Conservation (phyloP, 805 yeast species). For the Yamadazyma phyllophila region DNA sequence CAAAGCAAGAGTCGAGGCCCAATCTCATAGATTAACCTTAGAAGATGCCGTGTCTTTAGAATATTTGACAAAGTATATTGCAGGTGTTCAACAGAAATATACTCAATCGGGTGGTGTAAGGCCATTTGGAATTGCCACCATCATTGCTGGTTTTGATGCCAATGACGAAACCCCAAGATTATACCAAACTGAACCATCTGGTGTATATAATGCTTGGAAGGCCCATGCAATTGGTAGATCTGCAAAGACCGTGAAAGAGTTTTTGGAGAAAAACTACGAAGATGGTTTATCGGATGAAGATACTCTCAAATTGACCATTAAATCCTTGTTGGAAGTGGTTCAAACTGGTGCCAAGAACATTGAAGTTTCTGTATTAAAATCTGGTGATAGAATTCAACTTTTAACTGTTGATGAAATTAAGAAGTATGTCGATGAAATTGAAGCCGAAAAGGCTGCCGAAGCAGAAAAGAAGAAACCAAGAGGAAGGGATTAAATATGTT, state of each 20-base stretch:
- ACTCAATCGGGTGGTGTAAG: constrained; percentile 98
- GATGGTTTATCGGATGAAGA: constrained; percentile 63
- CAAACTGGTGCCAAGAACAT: constrained; percentile 97
- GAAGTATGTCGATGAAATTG: constrained; percentile 74
- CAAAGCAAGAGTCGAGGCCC: constrained; percentile 95
- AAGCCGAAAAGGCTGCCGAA: constrained; percentile 82
- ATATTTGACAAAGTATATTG: constrained; percentile 88
- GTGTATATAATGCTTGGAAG: constrained; percentile 96
- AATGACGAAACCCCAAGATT: constrained; percentile 77
- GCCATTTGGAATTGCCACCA: constrained; percentile 94
- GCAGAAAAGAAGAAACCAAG: constrained; percentile 66
- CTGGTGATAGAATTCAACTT: constrained; percentile 57
- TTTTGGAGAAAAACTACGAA: constrained; percentile 82
- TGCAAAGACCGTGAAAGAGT: constrained; percentile 91
- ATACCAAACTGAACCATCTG: constrained; percentile 96
- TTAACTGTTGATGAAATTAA: constrained; percentile 72
- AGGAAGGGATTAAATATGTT: constrained; percentile 17
- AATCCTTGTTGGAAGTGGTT: constrained; percentile 89
- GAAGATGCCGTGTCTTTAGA: constrained; percentile 93
- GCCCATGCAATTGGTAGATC: constrained; percentile 97
- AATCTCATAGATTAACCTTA: constrained; percentile 86
- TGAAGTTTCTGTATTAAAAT: constrained; percentile 83
- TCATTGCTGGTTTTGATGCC: constrained; percentile 93
- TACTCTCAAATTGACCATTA: constrained; percentile 77
- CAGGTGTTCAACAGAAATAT: constrained; percentile 96